Evolutionary conservation across 2,329 filamentous ascomycete genomes (phyloP).

Genomic region (Calonectria pteridis): DNA sequence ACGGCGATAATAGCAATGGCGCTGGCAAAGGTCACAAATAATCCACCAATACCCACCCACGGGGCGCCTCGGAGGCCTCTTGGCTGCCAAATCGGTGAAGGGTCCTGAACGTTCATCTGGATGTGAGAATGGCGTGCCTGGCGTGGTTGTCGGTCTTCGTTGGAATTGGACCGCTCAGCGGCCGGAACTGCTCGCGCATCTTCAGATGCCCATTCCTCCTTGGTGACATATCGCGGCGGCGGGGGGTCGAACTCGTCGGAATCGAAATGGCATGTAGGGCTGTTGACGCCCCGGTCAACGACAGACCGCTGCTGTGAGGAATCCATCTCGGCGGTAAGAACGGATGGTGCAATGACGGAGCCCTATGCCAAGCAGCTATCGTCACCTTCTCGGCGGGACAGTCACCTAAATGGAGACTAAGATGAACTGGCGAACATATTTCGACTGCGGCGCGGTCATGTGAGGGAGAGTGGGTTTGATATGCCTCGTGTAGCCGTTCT

Average conservation of each 20-base stretch:
- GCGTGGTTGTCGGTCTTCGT: not conserved
- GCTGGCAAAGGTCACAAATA: not conserved
- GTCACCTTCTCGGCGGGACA: not conserved
- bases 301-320: not conserved
- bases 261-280: not conserved
- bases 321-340: not conserved
- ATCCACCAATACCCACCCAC: constrained; percentile 1
- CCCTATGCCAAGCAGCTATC: not conserved
- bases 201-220: not conserved
- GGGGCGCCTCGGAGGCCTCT: constrained; percentile 8
- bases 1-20: not conserved
- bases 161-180: not conserved
- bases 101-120: constrained; percentile 1
- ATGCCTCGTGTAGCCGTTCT: not conserved
- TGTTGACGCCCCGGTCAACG: not conserved
- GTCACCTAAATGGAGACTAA: not conserved
- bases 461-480: not conserved
- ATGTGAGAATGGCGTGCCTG: not conserved
- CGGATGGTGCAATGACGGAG: not conserved
- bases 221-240: constrained; percentile 1
- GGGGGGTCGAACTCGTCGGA: not conserved
- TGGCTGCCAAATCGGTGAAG: not conserved
- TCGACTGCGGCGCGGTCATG: not conserved
- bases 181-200: not conserved
- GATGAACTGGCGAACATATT: not conserved